A percentile compares a stretch with the other conserved stretches of the same genome.
These are phyloP conservation scores for Talaromyces proteolyticus DNA, from an alignment of 495 filamentous ascomycete species.

Conservation along the genomic window DNA sequence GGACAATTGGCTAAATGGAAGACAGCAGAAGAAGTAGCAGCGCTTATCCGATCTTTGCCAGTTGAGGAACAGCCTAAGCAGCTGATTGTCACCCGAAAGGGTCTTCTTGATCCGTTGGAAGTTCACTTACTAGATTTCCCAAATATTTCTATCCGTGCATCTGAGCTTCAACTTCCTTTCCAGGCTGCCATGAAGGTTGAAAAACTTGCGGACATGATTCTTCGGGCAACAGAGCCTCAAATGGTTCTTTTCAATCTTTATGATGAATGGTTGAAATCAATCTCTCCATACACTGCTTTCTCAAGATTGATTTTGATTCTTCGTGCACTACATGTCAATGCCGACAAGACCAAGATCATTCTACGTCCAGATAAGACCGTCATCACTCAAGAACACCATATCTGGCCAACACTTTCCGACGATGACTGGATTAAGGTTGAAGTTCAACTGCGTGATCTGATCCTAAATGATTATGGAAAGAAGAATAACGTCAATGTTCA, in stretches of 20 bases:
- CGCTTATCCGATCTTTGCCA: constrained; percentile 91
- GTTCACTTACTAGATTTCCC: constrained; percentile 98
- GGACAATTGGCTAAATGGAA: constrained; percentile 99
- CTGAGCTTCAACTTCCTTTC: constrained; percentile 96
- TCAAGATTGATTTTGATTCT: constrained; percentile 94
- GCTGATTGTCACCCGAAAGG: constrained; percentile 96
- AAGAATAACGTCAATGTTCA: constrained; percentile 99
- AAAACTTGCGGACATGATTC: constrained; percentile 98
- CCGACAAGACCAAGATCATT: constrained; percentile 96
- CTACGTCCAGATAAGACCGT: constrained; percentile 97
- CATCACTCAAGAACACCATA: constrained; percentile 97
- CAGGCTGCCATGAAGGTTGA: constrained; percentile 99
- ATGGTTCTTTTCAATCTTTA: constrained; percentile 99
- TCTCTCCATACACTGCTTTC: constrained; percentile 98
- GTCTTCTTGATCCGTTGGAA: constrained; percentile 94
- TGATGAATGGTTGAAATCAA: constrained; percentile 97
- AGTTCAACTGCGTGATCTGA: constrained; percentile 89
- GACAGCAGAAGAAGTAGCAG: constrained; percentile 99
- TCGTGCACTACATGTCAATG: constrained; percentile 93
- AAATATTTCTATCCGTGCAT: constrained; percentile 98
- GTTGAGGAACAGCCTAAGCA: constrained; percentile 99
- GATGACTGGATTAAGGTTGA: constrained; percentile 99
- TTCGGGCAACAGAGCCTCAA: constrained; percentile 94
- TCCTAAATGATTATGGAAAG: constrained; percentile 98
- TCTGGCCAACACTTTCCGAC: constrained; percentile 92